Base-by-base conservation (phyloP, 805 yeast genomes). In the Schwanniomyces polymorphus region DNA sequence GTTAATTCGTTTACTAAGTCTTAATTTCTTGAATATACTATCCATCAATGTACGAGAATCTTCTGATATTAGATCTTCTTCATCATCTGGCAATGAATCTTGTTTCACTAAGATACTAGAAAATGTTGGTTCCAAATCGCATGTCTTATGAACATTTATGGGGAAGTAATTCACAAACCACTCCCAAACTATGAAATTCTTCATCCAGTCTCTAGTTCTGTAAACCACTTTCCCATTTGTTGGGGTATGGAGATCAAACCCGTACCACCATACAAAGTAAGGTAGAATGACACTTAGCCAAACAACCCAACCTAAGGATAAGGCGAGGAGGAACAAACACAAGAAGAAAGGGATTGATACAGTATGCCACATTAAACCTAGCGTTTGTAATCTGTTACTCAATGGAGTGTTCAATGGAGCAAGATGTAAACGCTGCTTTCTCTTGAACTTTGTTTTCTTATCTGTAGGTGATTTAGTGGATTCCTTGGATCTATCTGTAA, bases 141-240 rank as follows among this genome's bases (percentile, higher is more conserved):
- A 72, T 0, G 92, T 76, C 59, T 85, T 87, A 64, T 82, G 86
- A 10, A 91, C 68, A 0, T 64, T 65, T 17, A 94, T 81, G 0
- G 98, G 98, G 67, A 87, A 94, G 66, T 90, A 94, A 40, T 76
- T 70, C 39, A 85, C 84, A 62, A 86, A 91, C 65, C 82, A 78
- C 50, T 75, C 80, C 90, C 94, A 92, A 16, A 88, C 53, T 7
- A 68, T 57, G 29, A 81, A 58, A 27, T 78, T 75, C 51, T 89
- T 78, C 60, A 88, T 72, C 72, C 78, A 74, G 1, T 67, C 63
- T 3, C 87, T 82, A 38, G 76, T 72, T 33, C 95, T 67, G 44
- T 76, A 66, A 1, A 79, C 76, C 0, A 82, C 86, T 14, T 78
- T 75, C 1, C 98, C 98, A 55, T 86, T 84, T 10, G 84, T 79